Evolutionary conservation across 2,329 filamentous ascomycete species (phyloP).

Genomic region (Coniella vitis): DNA sequence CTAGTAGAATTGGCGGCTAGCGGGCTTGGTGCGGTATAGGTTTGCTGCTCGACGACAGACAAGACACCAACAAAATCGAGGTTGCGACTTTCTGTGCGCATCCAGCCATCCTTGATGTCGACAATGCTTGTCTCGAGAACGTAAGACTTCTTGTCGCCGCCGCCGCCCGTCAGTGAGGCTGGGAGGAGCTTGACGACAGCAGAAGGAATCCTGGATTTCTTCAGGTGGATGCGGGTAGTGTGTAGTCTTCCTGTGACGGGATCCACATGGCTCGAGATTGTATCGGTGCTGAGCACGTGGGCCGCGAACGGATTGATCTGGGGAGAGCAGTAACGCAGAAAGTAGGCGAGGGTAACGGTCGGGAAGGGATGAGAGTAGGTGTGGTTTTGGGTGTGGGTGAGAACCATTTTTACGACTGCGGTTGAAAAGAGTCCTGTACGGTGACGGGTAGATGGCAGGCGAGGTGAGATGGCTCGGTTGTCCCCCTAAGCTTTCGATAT

Average conservation of each 20-base stretch:
- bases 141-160: slow-evolving; percentile 64
- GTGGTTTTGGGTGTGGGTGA: slow-evolving; percentile 60
- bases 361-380: slow-evolving; percentile 76
- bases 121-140: slow-evolving; percentile 76
- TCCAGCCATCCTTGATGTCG: slow-evolving; percentile 73
- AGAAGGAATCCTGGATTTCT: slow-evolving; percentile 70
- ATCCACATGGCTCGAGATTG: slow-evolving; percentile 68
- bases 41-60: slow-evolving; percentile 69
- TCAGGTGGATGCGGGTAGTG: slow-evolving; percentile 74
- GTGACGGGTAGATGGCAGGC: neutral
- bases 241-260: slow-evolving; percentile 66
- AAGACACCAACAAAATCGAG: slow-evolving; percentile 77
- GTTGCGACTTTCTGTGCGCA: slow-evolving; percentile 75
- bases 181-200: slow-evolving; percentile 72
- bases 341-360: slow-evolving; percentile 82
- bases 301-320: slow-evolving; percentile 70
- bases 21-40: slow-evolving; percentile 45
- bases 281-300: slow-evolving; percentile 79
- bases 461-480: too few relatives aligned
- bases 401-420: slow-evolving; percentile 44
- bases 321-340: slow-evolving; percentile 72
- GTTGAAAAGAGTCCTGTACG: neutral
- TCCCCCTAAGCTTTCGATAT: too few relatives aligned
- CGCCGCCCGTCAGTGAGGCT: slow-evolving; percentile 58
- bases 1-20: slow-evolving; percentile 25